Evolutionary conservation across 78 protist species (phyloP), one percentile per base, ranked within the genome.

Genomic region (Trichosphaerium sp.): DNA sequence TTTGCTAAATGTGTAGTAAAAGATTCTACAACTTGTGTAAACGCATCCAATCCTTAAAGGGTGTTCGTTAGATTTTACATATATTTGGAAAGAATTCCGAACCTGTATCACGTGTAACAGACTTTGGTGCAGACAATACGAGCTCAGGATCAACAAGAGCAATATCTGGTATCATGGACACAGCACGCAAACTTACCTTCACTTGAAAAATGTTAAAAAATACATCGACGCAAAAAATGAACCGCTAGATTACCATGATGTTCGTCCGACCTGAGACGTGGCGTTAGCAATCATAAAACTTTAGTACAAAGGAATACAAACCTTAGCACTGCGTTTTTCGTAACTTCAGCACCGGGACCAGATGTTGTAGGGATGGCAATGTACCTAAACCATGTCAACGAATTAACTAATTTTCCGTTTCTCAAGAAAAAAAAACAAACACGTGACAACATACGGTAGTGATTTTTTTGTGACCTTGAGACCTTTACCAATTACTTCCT

Each of bases 321-420:
- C 11, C 55, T 34, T 48, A 47, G n/a, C 35, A 69, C 72, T 4
- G 72, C 3, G 2, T 65, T 52, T 10, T 51, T 67, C 25, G 79
- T 74, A 26, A 66, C 82, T 48, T 75, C 82, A 3, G 82, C 69
- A 14, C 83, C 83, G 3, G 83, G 68, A 11, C 83, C 83, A 2
- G 83, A 56, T 15, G 83, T 78, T 14, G 83, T 78, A 35, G 83
- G 83, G 21, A 77, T 37, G 41, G 80, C 77, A 31, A 77, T 31
- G 32, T 41, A 25, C 37, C 65, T 61, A 7, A 74, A 63, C 57
- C 64, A 23, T 11, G 66, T 28, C 66, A 8, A 10, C 43, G 40
- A 12, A 28, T 41, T 21, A 0, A 23, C n/a, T 23, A 12, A 11
- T 26, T 49, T 49, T 11, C 40, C 12, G 25, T 49, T 49, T 14